phyloP scores from a whole-genome alignment of 495 filamentous ascomycete genomes.

The Talaromyces borbonicus region DNA sequence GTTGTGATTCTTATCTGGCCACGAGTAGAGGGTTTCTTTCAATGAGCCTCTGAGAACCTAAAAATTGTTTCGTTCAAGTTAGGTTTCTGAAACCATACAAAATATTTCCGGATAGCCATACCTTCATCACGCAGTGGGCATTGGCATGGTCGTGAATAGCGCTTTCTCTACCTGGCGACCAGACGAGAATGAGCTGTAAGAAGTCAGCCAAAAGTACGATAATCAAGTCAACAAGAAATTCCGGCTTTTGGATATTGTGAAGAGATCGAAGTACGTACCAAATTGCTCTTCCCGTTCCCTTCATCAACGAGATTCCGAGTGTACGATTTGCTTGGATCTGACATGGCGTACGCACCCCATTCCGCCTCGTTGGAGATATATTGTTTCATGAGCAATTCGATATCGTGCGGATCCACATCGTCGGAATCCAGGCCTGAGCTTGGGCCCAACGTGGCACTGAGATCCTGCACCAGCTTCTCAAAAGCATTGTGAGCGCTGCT shows the following conservation, averaged over 20 bases:
- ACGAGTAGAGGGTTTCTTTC: conserved; percentile 69
- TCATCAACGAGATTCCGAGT: conserved; percentile 85
- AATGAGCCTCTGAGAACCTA: conserved; percentile 66
- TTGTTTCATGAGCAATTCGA: conserved; percentile 57
- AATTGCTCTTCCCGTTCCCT: conserved; percentile 83
- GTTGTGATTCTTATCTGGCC: conserved; percentile 47
- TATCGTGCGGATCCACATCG: conserved; percentile 61
- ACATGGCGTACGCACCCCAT: conserved; percentile 64
- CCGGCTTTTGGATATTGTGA: background rate
- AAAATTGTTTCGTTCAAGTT: conserved; percentile 11
- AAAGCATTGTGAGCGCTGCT: conserved; percentile 38
- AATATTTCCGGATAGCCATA: conserved; percentile 11
- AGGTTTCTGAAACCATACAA: background rate
- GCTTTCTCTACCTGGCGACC: conserved; percentile 78
- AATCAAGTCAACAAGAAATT: conserved; percentile 8
- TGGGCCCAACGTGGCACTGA: conserved; percentile 62
- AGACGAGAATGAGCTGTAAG: conserved; percentile 72
- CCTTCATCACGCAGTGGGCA: conserved; percentile 66
- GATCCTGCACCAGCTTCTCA: conserved; percentile 60
- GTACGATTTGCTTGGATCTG: conserved; percentile 55
- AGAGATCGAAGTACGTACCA: conserved; percentile 43
- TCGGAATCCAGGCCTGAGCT: conserved; percentile 70
- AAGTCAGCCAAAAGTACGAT: too few relatives aligned
- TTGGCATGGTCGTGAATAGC: conserved; percentile 84
- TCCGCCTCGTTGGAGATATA: conserved; percentile 58